Evolutionary conservation across 257 asterid genomes (phyloP), one percentile per base, ranked within the genome.

Genomic region (Misopates orontium): DNA sequence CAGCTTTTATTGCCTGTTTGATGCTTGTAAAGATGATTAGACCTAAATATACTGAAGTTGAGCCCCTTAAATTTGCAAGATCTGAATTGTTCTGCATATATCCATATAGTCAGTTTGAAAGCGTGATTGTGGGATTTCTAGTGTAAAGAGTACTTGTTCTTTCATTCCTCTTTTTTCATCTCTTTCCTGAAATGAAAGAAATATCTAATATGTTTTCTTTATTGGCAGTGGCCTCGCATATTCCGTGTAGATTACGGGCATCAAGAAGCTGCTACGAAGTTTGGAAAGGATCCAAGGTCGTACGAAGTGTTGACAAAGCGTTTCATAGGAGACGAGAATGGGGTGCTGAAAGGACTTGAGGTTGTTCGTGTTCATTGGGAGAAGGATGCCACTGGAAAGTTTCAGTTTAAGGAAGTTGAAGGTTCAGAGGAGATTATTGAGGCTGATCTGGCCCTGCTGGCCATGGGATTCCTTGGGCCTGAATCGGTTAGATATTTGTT

Each of bases 391-490:
- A 79, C 73, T 60, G 98, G 99, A 49, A 88, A 62, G 80, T 94
- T 94, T 48, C 95, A 87, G 64, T 94, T 86, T 19, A 83, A 88
- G 85, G 99, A 94, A 88, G 82, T 94, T 6, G 96, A 94, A 80
- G 99, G 98, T 51, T 86, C 98, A 0, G 96, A 90, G 75, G 96
- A 94, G 87, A 88, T 88, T 14, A 79, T 94, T 5, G 96, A 78
- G 66, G 91, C 95, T 3, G 98, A 94, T 77, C 61, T 94, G 41
- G 98, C 88, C 66, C 66, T 94, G 57, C 86, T 94, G 31, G 99
- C 99, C 31, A 94, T 94, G 99, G 99, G 99, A 2, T 94, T 94
- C 88, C 96, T 94, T 62, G 98, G 99, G 32, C 99, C 99, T 25
- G 99, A 94, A 73, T 77, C 90, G 89, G 99, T 94, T 69, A 80